phyloP scores from a whole-genome alignment of 75 land plant species.

The Pinus taeda region DNA sequence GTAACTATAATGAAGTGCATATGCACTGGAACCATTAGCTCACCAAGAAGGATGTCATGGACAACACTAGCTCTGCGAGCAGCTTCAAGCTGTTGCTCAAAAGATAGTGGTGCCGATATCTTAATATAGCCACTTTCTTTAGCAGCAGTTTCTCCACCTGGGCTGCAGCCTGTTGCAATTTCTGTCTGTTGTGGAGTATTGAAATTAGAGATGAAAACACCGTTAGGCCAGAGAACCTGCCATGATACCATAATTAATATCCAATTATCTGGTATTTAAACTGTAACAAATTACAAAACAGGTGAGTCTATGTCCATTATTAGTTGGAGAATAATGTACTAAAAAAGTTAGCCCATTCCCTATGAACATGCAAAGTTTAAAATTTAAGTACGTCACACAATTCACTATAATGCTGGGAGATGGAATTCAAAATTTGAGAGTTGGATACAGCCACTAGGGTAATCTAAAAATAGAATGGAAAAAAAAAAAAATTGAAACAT shows the following conservation, averaged over 20 bases:
- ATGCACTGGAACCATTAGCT: slow-evolving; percentile 10
- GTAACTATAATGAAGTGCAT: not conserved
- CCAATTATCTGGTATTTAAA: not conserved
- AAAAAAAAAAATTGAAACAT: too few species aligned
- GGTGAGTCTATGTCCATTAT: not conserved
- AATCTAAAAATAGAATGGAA: not conserved
- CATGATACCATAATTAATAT: not conserved
- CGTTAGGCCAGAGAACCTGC: slow-evolving; percentile 94
- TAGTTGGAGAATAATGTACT: not conserved
- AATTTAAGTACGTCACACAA: not conserved
- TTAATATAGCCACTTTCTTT: slow-evolving; percentile 12
- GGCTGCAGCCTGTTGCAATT: slow-evolving; percentile 4
- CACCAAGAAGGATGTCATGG: slow-evolving; percentile 79
- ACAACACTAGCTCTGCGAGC: slow-evolving; percentile 85
- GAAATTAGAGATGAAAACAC: slow-evolving; percentile 61
- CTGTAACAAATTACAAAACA: not conserved
- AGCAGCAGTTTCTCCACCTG: slow-evolving; percentile 2
- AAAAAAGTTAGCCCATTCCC: not conserved
- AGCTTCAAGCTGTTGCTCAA: slow-evolving; percentile 86
- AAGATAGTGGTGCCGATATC: slow-evolving; percentile 34
- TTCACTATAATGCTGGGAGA: not conserved
- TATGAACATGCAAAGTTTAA: not conserved
- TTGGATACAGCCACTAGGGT: not conserved
- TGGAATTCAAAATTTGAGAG: too few species aligned
- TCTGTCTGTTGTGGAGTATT: slow-evolving; percentile 5